Evolutionary conservation across 768 basidiomycete species (phyloP), one percentile per base, ranked within the genome.

Genomic region (Russula ochroleuca): DNA sequence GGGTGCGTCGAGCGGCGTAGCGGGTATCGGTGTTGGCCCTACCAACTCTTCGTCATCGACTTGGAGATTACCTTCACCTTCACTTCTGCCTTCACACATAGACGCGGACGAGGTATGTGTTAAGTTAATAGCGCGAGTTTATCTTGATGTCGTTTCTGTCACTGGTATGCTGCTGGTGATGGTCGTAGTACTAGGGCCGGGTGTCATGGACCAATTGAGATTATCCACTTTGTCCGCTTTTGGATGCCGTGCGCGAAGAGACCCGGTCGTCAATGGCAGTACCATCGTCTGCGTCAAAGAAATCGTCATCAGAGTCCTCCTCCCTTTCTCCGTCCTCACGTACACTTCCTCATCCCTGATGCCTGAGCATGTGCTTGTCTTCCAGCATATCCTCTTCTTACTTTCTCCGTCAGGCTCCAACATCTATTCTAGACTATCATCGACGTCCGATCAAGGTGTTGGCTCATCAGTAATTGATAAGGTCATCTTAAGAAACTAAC

Each of bases 401-500:
- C 67, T 85, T n/a, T 87, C 87, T 66, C 88, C 83, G 61, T 89
- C 85, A 0, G 84, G 83, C 67, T 87, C 93, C 10, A 91, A 94
- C 25, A 96, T 85, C 5, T 87, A 90, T 70, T 92, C 88, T 23
- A 94, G 74, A 0, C 87, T 81, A 66, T 88, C 88, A 62, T 91
- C 92, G 13, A 81, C 84, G 70, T 88, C 88, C 0, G 79, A 81
- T 93, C 94, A 97, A 5, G 80, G 81, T 1, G 94, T 92, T 1
- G 89, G 92, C 67, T 94, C 92, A 45, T 94, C 88, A 65, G 91
- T 90, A 5, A 98, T 81, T 0, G 90, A 85, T 67, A 98, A 94
- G 60, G 94, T 92, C 41, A 84, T 78, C 71, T 85, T 84, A 49
- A n/a, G n/a, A n/a, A n/a, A 74, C 83, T 84, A 65, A 51, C 11